These are phyloP conservation scores for Paecilomyces sp. DNA, from an alignment of 2,329 filamentous ascomycete genomes.

Conservation along the genomic window DNA sequence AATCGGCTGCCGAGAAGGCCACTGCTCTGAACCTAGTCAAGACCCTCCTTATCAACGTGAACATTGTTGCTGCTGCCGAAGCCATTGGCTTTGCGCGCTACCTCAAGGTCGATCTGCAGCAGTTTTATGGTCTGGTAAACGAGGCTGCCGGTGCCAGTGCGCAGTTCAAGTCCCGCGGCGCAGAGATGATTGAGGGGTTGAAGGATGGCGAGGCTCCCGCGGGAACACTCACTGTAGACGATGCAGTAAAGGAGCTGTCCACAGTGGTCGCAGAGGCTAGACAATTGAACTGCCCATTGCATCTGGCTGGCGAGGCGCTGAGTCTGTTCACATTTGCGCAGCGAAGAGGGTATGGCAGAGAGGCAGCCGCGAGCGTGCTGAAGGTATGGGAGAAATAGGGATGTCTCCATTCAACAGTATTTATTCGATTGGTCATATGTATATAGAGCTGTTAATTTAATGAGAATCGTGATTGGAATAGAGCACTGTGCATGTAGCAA, in stretches of 20 bases:
- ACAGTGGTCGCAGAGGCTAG: constrained; percentile 37
- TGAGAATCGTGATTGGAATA: not conserved
- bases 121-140: constrained; percentile 41
- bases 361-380: constrained; percentile 25
- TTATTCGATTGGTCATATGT: not conserved
- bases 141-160: constrained; percentile 42
- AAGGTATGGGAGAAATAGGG: constrained; percentile 20
- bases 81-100: constrained; percentile 41
- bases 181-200: constrained; percentile 29
- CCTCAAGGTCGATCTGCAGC: constrained; percentile 37
- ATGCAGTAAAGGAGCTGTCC: constrained; percentile 31
- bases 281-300: constrained; percentile 30
- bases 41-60: constrained; percentile 40
- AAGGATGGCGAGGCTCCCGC: constrained; percentile 16
- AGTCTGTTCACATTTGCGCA: constrained; percentile 25
- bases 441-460: not conserved
- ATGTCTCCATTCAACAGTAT: not conserved
- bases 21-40: constrained; percentile 34
- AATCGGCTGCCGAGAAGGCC: constrained; percentile 22
- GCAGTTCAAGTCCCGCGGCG: constrained; percentile 34
- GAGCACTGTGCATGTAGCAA: not conserved
- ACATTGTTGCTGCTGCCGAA: constrained; percentile 44
- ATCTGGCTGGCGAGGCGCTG: constrained; percentile 31
- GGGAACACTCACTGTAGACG: constrained; percentile 29
- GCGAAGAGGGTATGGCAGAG: constrained; percentile 21